phyloP scores from a whole-genome alignment of 2,329 filamentous ascomycete genomes.

The Trichoderma simmonsii region DNA sequence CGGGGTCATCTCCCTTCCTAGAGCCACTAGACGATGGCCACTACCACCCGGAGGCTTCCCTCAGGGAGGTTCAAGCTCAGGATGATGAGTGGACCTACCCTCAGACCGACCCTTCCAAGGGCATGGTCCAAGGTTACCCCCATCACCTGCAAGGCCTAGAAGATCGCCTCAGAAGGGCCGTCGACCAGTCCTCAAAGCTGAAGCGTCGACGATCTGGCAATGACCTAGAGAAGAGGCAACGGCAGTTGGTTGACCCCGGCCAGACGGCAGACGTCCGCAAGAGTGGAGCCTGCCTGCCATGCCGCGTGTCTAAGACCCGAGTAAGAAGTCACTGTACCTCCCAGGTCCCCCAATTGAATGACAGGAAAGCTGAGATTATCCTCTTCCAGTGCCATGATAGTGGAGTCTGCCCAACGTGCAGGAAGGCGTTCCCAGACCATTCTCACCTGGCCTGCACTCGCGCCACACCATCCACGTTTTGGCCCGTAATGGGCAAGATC shows the following conservation, averaged over 20 bases:
- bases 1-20: conserved; percentile 34
- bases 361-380: conserved; percentile 28
- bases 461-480: conserved; percentile 36
- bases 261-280: conserved; percentile 50
- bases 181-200: conserved; percentile 29
- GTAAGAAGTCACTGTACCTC: conserved; percentile 37
- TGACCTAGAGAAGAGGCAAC: conserved; percentile 35
- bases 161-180: conserved; percentile 26
- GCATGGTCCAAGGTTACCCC: conserved; percentile 31
- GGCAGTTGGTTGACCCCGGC: conserved; percentile 39
- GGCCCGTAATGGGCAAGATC: conserved; percentile 38
- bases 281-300: conserved; percentile 47
- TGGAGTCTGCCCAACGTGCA: conserved; percentile 42
- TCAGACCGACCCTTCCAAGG: conserved; percentile 34
- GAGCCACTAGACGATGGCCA: conserved; percentile 32
- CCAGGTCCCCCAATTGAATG: conserved; percentile 14
- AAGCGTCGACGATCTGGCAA: conserved; percentile 38
- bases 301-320: conserved; percentile 46
- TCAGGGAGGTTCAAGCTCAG: conserved; percentile 36
- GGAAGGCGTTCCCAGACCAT: conserved; percentile 40
- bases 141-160: conserved; percentile 33
- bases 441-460: conserved; percentile 41
- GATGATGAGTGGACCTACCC: conserved; percentile 43
- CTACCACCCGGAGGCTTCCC: conserved; percentile 31
- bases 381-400: conserved; percentile 37